Percentiles rank a stretch among this genome's conserved stretches.
These are phyloP conservation scores for Capsella rubella DNA, from an alignment of 441 rosid genomes.

Conservation along the genomic window DNA sequence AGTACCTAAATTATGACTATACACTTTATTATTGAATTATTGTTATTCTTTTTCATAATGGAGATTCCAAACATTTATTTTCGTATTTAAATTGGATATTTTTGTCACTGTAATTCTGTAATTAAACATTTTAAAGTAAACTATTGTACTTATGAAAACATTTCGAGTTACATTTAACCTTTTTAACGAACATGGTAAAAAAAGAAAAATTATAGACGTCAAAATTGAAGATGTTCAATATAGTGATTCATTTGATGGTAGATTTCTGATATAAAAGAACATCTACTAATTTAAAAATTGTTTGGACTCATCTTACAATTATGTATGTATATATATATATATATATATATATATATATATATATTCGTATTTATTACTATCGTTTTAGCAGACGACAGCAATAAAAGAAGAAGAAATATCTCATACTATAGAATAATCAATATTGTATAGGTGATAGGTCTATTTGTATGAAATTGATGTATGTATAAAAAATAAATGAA, in stretches of 20 bases:
- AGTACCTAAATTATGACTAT: background rate
- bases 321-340: background rate
- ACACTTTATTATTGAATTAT: too few relatives aligned
- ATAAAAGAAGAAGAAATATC: background rate
- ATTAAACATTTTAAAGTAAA: too few relatives aligned
- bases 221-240: background rate
- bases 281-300: too few relatives aligned
- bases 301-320: too few relatives aligned
- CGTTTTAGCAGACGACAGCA: background rate
- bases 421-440: background rate
- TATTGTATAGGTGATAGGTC: background rate
- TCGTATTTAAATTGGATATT: background rate
- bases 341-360: background rate
- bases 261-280: background rate
- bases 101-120: background rate
- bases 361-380: background rate
- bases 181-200: too few relatives aligned
- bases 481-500: slow-evolving; percentile 11
- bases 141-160: too few relatives aligned
- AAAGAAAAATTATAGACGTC: background rate
- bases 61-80: background rate
- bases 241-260: background rate
- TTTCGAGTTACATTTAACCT: too few relatives aligned
- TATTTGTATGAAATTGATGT: slow-evolving; percentile 27
- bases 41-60: background rate